phyloP scores from a whole-genome alignment of 2,329 filamentous ascomycete species.

The Ophiocordyceps australis region DNA sequence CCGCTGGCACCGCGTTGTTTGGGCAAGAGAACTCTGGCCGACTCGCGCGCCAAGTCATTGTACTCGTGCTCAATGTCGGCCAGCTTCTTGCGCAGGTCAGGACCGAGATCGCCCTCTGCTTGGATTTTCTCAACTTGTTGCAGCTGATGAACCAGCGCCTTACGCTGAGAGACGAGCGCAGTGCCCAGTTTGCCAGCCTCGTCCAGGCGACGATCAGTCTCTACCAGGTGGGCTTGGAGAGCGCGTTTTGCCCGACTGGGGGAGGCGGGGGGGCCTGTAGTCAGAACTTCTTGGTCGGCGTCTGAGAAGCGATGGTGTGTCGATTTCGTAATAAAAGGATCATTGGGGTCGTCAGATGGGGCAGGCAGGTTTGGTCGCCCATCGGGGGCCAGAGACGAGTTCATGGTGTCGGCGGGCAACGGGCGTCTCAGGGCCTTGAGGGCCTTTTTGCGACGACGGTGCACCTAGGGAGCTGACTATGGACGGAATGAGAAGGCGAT shows the following conservation, averaged over 20 bases:
- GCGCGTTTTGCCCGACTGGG: conserved; percentile 77
- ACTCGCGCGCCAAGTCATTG: conserved; percentile 82
- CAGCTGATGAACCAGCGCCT: conserved; percentile 63
- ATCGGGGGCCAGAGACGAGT: conserved; percentile 22
- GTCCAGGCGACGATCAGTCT: conserved; percentile 80
- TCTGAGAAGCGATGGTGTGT: conserved; percentile 56
- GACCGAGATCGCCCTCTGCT: conserved; percentile 58
- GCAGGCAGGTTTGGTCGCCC: conserved; percentile 19
- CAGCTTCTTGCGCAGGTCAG: conserved; percentile 68
- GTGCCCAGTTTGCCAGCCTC: conserved; percentile 83
- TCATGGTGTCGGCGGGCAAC: conserved; percentile 15
- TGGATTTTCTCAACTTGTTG: conserved; percentile 69
- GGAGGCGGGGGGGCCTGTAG: conserved; percentile 57
- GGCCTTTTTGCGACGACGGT: too few relatives aligned
- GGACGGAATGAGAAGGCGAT: too few relatives aligned
- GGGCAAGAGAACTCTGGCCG: conserved; percentile 69
- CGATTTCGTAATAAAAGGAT: conserved; percentile 37
- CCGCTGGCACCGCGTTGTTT: conserved; percentile 66
- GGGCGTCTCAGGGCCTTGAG: too few relatives aligned
- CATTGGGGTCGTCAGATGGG: conserved; percentile 19
- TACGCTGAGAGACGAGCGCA: conserved; percentile 71
- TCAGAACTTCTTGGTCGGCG: conserved; percentile 68
- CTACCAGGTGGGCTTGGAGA: conserved; percentile 76
- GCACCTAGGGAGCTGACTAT: too few relatives aligned
- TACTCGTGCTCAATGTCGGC: conserved; percentile 85